phyloP scores from a whole-genome alignment of 345 rosid species.

The Gossypium arboreum region DNA sequence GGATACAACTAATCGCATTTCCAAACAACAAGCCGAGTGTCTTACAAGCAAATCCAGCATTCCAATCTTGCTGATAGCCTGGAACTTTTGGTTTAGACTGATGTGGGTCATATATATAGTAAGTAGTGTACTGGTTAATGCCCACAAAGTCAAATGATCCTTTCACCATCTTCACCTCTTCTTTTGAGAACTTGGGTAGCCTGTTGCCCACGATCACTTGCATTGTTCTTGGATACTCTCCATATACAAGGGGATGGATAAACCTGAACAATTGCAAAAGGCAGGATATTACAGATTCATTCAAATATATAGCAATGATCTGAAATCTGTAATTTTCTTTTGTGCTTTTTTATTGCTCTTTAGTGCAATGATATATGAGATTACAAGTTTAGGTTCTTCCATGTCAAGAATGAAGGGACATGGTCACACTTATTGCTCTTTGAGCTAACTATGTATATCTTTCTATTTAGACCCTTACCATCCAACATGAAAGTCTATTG shows the following conservation, averaged over 20 bases:
- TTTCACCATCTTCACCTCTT: constrained; percentile 81
- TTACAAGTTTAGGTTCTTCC: background rate
- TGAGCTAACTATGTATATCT: background rate
- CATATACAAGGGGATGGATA: constrained; percentile 85
- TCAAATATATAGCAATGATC: background rate
- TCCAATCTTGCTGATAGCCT: constrained; percentile 95
- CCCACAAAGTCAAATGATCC: constrained; percentile 90
- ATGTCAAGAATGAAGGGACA: background rate
- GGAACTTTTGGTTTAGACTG: constrained; percentile 37
- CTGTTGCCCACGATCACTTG: constrained; percentile 69
- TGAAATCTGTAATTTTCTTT: background rate
- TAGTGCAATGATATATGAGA: background rate
- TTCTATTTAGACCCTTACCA: constrained; percentile 43
- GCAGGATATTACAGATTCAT: constrained; percentile 3
- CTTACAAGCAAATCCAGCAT: constrained; percentile 75
- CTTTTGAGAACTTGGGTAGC: constrained; percentile 73
- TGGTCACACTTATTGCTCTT: background rate
- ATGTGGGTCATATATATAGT: constrained; percentile 59
- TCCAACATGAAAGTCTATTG: constrained; percentile 92
- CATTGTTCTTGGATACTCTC: constrained; percentile 87
- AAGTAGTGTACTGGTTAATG: constrained; percentile 86
- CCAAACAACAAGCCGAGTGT: background rate
- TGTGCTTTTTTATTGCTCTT: background rate
- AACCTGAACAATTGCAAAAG: constrained; percentile 42
- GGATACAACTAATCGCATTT: background rate